Percentiles rank a stretch among this genome's conserved stretches.
These are phyloP conservation scores for Zea mays DNA, from an alignment of 176 grass and related monocot genomes.

Conservation along the genomic window DNA sequence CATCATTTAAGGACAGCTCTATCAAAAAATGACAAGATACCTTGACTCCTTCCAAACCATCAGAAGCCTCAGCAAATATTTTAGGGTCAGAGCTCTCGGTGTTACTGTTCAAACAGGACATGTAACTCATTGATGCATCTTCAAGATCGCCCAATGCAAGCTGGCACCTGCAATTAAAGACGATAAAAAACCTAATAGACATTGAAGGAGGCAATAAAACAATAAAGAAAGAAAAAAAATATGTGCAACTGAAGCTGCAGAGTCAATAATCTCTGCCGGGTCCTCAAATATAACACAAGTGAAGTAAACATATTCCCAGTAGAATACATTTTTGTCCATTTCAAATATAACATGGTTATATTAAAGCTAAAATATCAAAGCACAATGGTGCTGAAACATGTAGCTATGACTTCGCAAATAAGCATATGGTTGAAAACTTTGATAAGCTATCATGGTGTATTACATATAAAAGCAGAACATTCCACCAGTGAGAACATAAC, in stretches of 20 bases:
- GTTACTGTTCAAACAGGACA: conserved; percentile 57
- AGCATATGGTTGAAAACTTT: conserved; percentile 12
- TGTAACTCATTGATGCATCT: conserved; percentile 65
- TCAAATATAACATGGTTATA: conserved; percentile 20
- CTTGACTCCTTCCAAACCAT: conserved; percentile 81
- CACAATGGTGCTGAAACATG: conserved; percentile 15
- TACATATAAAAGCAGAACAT: conserved; percentile 38
- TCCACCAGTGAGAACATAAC: not conserved
- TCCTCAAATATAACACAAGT: conserved; percentile 29
- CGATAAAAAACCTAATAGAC: conserved; percentile 8
- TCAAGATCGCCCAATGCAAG: conserved; percentile 88
- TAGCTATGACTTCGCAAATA: not conserved
- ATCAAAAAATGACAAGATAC: conserved; percentile 44
- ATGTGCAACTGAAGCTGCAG: conserved; percentile 22
- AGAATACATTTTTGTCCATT: conserved; percentile 15
- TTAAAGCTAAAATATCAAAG: not conserved
- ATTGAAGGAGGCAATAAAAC: conserved; percentile 14
- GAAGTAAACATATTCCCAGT: conserved; percentile 1
- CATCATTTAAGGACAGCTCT: not conserved
- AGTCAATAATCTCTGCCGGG: conserved; percentile 15
- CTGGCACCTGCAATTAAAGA: conserved; percentile 60
- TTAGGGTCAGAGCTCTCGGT: conserved; percentile 49
- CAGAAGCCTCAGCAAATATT: conserved; percentile 70
- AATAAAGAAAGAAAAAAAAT: conserved; percentile 14
- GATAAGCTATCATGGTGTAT: not conserved